A percentile compares a stretch with the other conserved stretches of the same genome.
Evolutionary conservation across 2,329 filamentous ascomycete genomes (phyloP).

Genomic region (Cercospora janseana): DNA sequence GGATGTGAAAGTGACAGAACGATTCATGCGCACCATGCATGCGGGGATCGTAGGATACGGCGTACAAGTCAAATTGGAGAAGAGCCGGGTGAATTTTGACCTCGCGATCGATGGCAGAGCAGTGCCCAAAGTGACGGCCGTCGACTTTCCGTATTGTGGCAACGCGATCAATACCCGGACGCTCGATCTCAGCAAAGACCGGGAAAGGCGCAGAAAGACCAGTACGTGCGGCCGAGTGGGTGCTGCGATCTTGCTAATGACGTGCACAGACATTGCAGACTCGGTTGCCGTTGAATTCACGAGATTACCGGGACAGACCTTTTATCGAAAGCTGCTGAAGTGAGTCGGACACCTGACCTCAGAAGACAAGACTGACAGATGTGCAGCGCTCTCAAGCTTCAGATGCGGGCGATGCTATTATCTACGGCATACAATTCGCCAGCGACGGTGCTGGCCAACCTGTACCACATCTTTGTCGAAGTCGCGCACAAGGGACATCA

Average conservation of each 20-base stretch:
- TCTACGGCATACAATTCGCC: slow-evolving; percentile 75
- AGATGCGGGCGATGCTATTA: slow-evolving; percentile 79
- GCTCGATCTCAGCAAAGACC: slow-evolving; percentile 71
- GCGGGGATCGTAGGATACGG: slow-evolving; percentile 75
- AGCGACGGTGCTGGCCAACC: slow-evolving; percentile 67
- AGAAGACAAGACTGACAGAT: slow-evolving; percentile 43
- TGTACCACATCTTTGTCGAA: slow-evolving; percentile 72
- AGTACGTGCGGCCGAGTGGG: slow-evolving; percentile 46
- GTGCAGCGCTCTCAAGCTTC: slow-evolving; percentile 69
- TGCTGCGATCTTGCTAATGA: slow-evolving; percentile 20
- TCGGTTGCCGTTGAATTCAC: slow-evolving; percentile 76
- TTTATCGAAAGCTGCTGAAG: slow-evolving; percentile 72
- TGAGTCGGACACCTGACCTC: slow-evolving; percentile 32
- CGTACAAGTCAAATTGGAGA: slow-evolving; percentile 70
- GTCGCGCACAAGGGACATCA: slow-evolving; percentile 71
- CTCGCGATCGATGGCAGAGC: slow-evolving; percentile 54
- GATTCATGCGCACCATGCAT: slow-evolving; percentile 80
- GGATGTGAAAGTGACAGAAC: slow-evolving; percentile 61
- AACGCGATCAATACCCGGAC: slow-evolving; percentile 70
- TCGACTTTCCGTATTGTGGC: slow-evolving; percentile 85
- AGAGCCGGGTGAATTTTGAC: slow-evolving; percentile 84
- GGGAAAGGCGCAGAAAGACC: slow-evolving; percentile 51
- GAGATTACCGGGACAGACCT: slow-evolving; percentile 69
- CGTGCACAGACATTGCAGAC: slow-evolving; percentile 56
- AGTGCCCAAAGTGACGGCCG: slow-evolving; percentile 48